Conservation (phyloP, 768 basidiomycete genomes). For the Chalciporus pseudorubinellus region DNA sequence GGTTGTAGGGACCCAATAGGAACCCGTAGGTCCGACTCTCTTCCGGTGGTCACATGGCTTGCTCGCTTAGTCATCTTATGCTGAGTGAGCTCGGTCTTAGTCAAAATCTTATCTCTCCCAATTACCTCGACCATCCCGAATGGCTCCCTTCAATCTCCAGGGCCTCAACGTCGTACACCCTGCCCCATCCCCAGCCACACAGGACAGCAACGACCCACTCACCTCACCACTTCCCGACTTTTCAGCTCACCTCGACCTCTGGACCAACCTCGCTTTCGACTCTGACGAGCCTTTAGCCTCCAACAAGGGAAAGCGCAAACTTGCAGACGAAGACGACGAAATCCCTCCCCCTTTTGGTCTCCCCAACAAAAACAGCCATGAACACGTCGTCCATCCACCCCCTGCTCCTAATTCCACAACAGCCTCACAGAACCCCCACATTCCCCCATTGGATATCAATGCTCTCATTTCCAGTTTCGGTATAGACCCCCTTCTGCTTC, state of each 20-base stretch:
- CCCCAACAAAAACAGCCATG: conserved; percentile 53
- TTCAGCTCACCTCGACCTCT: conserved; percentile 73
- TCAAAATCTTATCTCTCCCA: conserved; percentile 10
- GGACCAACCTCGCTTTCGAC: conserved; percentile 81
- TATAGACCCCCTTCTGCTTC: conserved; percentile 43
- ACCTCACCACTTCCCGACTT: conserved; percentile 69
- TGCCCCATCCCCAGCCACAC: conserved; percentile 37
- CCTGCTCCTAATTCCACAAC: conserved; percentile 26
- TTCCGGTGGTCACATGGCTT: conserved; percentile 13
- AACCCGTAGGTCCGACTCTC: no score
- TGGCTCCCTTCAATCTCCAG: conserved; percentile 65
- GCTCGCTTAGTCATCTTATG: conserved; percentile 3
- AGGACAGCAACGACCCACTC: conserved; percentile 49
- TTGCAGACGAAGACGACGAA: conserved; percentile 40
- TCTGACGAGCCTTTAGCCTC: conserved; percentile 62
- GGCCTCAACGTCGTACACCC: conserved; percentile 81
- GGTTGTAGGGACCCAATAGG: no score
- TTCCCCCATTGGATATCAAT: conserved; percentile 44
- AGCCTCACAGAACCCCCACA: conserved; percentile 35
- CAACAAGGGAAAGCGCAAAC: conserved; percentile 34
- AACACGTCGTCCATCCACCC: conserved; percentile 54
- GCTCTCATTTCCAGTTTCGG: conserved; percentile 37
- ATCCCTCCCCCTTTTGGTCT: conserved; percentile 28
- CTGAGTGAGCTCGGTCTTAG: background rate
- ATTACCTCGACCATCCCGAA: conserved; percentile 20